A percentile compares a stretch with the other conserved stretches of the same genome.
Evolutionary conservation across 2,329 filamentous ascomycete genomes (phyloP).

Genomic region (Corinectria fuckeliana): DNA sequence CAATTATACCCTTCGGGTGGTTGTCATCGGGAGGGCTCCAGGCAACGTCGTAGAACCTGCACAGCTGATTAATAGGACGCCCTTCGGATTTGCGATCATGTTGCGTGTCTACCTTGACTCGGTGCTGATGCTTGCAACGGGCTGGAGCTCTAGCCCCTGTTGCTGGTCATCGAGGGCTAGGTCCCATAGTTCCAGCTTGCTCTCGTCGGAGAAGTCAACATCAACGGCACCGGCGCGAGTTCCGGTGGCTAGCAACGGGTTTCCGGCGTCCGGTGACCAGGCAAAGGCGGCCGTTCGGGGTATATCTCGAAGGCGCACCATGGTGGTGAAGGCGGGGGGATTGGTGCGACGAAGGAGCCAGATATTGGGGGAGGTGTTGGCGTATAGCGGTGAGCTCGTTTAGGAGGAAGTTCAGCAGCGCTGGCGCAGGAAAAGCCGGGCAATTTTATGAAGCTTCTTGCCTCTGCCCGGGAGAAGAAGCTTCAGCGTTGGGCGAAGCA

Average conservation of each 20-base stretch:
- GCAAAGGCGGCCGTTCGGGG: slow-evolving; percentile 96
- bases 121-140: slow-evolving; percentile 80
- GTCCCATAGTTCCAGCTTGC: slow-evolving; percentile 96
- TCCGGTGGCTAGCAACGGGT: slow-evolving; percentile 88
- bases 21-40: slow-evolving; percentile 86
- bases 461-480: slow-evolving; percentile 42
- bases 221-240: slow-evolving; percentile 95
- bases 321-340: slow-evolving; percentile 54
- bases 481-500: slow-evolving; percentile 34
- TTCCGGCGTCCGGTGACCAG: slow-evolving; percentile 84
- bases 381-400: slow-evolving; percentile 21
- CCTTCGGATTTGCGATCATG: slow-evolving; percentile 14
- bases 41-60: slow-evolving; percentile 94
- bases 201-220: slow-evolving; percentile 97
- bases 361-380: slow-evolving; percentile 28
- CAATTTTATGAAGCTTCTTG: slow-evolving; percentile 29
- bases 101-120: slow-evolving; percentile 76
- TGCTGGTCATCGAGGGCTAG: slow-evolving; percentile 79
- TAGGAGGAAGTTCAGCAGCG: slow-evolving; percentile 28
- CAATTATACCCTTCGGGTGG: slow-evolving; percentile 86
- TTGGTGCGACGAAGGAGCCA: slow-evolving; percentile 35
- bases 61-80: slow-evolving; percentile 22
- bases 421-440: slow-evolving; percentile 28
- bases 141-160: slow-evolving; percentile 82
- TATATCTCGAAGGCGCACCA: slow-evolving; percentile 97